Evolutionary conservation across 2,329 filamentous ascomycete species (phyloP), one percentile per base, ranked within the genome.

Genomic region (Aspergillus quadricinctus): DNA sequence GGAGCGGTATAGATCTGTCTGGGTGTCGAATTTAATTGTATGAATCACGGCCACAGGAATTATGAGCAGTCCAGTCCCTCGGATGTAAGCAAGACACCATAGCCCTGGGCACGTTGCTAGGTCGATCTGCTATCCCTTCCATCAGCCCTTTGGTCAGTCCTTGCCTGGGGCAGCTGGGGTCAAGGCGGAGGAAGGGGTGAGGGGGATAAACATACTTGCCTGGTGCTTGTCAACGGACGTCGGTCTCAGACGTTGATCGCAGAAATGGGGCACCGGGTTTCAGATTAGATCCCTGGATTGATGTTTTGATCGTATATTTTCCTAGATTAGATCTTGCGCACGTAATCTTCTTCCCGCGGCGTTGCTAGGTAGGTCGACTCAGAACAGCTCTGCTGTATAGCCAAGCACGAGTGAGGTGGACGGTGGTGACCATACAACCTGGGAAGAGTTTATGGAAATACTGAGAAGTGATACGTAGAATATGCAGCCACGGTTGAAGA

Each of bases 11-110:
- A 57, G 57, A 54, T 37, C 55, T 50, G 40, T 43, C 19, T 17
- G 31, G 31, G 40, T 43, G 4, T 4, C 17, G 21, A 41, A 14
- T 46, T 19, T 25, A 45, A 51, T 49, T 29, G 35, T 10, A 21
- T 23, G 37, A n/a, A 43, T 57, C 41, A 55, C 57, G 49, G 48
- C 55, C 56, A 55, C 56, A 51, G 57, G 55, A 58, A 54, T 56
- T 60, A 63, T 61, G 61, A 59, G 58, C 58, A 64, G 58, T 57
- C 31, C 14, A 37, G 17, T 62, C 61, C 57, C 53, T 54, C 54
- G 53, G 54, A 58, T 56, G 53, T 59, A 66, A 56, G 62, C 61
- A 64, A 64, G 62, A 60, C 60, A 63, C 60, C 56, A 56, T 52
- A 59, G 57, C 57, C 59, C 57, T 61, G 51, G 54, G 56, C 57